Base-by-base conservation (phyloP, 2,329 filamentous ascomycete species). In the Aspergillus ibericus region DNA sequence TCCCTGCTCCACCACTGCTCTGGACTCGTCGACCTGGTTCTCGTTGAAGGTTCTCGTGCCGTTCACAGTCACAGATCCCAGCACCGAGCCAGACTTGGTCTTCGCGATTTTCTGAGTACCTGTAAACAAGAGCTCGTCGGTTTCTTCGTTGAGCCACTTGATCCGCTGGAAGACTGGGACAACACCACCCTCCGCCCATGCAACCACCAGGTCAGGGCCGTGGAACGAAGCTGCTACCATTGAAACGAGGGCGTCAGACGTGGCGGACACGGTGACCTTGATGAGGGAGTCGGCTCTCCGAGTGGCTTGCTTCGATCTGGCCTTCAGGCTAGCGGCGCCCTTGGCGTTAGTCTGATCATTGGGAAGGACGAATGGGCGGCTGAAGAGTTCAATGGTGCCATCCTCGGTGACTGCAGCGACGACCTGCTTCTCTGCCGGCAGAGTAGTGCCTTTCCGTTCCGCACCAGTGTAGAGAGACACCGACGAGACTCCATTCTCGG, bases 11-110 rank as follows among this genome's bases (percentile, higher is more conserved):
- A 88, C 82, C 1, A 82, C 78, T 10, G 83, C 78, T 55, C 78
- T 80, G 32, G 83, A 81, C 62, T 88, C 85, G 68, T 88, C 81
- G 34, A 87, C 80, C 40, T 81, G 79, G 58, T 76, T 78, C 63
- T 81, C 80, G 44, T 78, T 79, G 50, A 78, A 69, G 60, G 80
- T 76, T 66, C 81, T 83, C 22, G 79, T 73, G 25, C 83, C 82
- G 66, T 84, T 86, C 56, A 82, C 79, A 55, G 80, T 78, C 16
- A 78, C 81, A 3, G 80, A 78, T 53, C 73, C 72, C 42, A 82
- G 67, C 12, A 74, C 74, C 20, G 76, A 77, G 49, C 73, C 72
- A 7, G 73, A 74, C 63, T 78, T 82, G 48, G 68, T 73, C 60
- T 76, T 77, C 15, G 73, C 67, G n/a, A 83, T 71, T 46, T 78